Conservation (phyloP, 164 flowering plant genomes). For the Piper betle region DNA sequence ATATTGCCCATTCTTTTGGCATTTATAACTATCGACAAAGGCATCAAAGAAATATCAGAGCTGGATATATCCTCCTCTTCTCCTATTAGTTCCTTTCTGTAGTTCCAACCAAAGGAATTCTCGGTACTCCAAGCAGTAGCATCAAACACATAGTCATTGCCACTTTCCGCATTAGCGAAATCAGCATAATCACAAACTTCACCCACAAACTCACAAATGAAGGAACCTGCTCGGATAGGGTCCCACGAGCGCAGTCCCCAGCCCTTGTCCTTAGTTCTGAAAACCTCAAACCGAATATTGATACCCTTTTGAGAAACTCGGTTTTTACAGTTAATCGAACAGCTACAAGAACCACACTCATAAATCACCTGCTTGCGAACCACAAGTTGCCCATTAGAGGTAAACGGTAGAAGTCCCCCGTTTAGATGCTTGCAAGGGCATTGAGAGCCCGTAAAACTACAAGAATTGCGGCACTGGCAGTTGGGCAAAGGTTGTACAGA, state of each 20-base stretch:
- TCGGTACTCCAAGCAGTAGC: background rate
- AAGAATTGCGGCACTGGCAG: background rate
- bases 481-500: background rate
- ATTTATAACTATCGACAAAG: slow-evolving; percentile 27
- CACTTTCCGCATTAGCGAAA: background rate
- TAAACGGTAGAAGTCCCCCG: background rate
- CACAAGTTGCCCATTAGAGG: slow-evolving; percentile 4
- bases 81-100: background rate
- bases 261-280: slow-evolving; percentile 4
- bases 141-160: background rate
- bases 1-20: slow-evolving; percentile 49
- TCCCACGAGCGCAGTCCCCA: slow-evolving; percentile 7
- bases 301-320: slow-evolving; percentile 2
- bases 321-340: background rate
- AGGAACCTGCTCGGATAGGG: slow-evolving; percentile 3
- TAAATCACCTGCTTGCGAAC: background rate
- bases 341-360: slow-evolving; percentile 5
- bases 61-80: slow-evolving; percentile 4
- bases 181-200: background rate
- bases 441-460: background rate
- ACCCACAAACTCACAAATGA: slow-evolving; percentile 5
- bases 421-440: slow-evolving; percentile 1
- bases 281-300: slow-evolving; percentile 2
- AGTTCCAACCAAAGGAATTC: background rate
- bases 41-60: slow-evolving; percentile 7